A percentile compares a stretch with the other conserved stretches of the same genome.
phyloP scores from a whole-genome alignment of 2,329 filamentous ascomycete genomes.

The Stachybotrys elegans region DNA sequence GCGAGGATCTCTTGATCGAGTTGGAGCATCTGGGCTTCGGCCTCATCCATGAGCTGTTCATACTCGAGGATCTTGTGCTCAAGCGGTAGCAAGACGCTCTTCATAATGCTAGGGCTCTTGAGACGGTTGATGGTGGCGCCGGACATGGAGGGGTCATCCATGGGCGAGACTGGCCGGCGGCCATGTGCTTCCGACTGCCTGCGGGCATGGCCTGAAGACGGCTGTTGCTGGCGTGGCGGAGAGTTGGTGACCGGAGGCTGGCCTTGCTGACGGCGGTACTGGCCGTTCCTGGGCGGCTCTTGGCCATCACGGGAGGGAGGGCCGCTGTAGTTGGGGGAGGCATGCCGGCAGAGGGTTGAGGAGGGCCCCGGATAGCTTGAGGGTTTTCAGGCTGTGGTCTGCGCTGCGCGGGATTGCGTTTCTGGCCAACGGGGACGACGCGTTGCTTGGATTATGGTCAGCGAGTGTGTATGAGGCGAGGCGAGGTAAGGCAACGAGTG shows the following conservation, averaged over 20 bases:
- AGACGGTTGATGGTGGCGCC: slow-evolving; percentile 32
- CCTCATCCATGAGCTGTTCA: slow-evolving; percentile 33
- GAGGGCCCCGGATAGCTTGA: too few relatives aligned
- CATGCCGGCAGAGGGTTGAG: too few relatives aligned
- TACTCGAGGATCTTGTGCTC: slow-evolving; percentile 41
- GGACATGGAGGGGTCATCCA: slow-evolving; percentile 10
- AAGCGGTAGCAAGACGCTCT: slow-evolving; percentile 39
- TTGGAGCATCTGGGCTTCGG: slow-evolving; percentile 33
- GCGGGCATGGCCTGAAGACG: too few relatives aligned
- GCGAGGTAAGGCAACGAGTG: too few relatives aligned
- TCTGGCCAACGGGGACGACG: too few relatives aligned
- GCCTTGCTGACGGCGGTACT: not conserved
- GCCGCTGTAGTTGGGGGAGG: not conserved
- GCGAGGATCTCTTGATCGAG: slow-evolving; percentile 37
- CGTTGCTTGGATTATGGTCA: too few relatives aligned
- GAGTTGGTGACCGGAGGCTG: not conserved
- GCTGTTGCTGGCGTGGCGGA: too few relatives aligned
- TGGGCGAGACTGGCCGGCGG: slow-evolving; percentile 8
- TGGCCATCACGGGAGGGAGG: not conserved
- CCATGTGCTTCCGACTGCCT: too few relatives aligned
- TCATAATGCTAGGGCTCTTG: slow-evolving; percentile 36
- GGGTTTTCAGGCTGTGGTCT: too few relatives aligned
- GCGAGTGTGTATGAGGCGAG: too few relatives aligned
- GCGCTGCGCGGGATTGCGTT: too few relatives aligned
- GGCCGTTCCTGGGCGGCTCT: not conserved